Base-by-base conservation (phyloP, 768 basidiomycete species). In the Cubamyces lactineus region DNA sequence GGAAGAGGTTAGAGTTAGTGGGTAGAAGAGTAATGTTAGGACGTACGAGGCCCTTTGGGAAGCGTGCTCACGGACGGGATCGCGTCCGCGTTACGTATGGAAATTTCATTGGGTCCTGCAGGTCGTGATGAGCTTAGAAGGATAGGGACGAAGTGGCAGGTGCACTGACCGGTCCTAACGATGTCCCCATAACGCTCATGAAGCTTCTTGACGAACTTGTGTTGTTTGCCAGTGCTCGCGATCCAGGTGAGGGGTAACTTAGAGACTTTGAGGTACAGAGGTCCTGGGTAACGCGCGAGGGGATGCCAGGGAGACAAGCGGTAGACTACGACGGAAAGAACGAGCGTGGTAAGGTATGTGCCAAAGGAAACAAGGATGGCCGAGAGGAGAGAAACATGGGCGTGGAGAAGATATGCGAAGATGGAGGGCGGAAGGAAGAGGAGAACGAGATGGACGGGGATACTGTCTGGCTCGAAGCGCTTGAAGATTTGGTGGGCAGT, bases 91-190 rank as follows among this genome's bases (percentile, higher is more conserved):
- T 78, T 76, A 28, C 65, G 64, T 21, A 82, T 75, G 1, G 79
- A 80, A 2, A 82, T 65, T 54, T 81, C 80, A 64, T 82, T 82
- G 12, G 80, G 81, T n/a, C 80, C 80, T 82, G 49, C 30, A 43
- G 15, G 21, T n/a, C 1, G 13, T n/a, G 2, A 16, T 46, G 50
- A 50, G 26, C n/a, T 53, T 23, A 8, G 40, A 5, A 23, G 17
- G 48, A 3, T 3, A n/a, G n/a, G n/a, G n/a, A n/a, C n/a, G n/a
- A n/a, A n/a, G n/a, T n/a, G n/a, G n/a, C n/a, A n/a, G n/a, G n/a
- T 8, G 17, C 21, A 47, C 67, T n/a, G 13, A 70, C 71, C 70
- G 2, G 70, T 65, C 12, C 72, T 43, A 21, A 73, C 69, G 23
- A 66, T 48, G 40, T 70, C 66, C 2, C 78, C 78, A 61, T 79